Base-by-base conservation (phyloP, 2,329 filamentous ascomycete species). In the Epicoccum nigrum region DNA sequence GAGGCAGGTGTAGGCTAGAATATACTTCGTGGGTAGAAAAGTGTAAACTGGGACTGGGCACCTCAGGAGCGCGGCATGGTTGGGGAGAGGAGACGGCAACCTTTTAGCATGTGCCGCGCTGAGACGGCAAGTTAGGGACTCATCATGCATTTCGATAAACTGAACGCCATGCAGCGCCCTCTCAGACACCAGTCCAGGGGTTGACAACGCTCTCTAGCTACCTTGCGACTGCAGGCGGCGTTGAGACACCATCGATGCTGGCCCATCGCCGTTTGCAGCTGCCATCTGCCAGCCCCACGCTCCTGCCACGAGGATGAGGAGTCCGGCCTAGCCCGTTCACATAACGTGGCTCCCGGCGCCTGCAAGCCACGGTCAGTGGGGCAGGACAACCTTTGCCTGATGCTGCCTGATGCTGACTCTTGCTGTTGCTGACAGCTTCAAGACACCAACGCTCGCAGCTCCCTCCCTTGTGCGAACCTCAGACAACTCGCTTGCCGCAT, bases 71-170 rank as follows among this genome's bases (percentile, higher is more conserved):
- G 20, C 23, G 21, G 13, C 33, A n/a, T 25, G 8, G 21, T 12
- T 12, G 30, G 19, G 37, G 37, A 32, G 15, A n/a, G 38, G 42
- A n/a, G n/a, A n/a, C n/a, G n/a, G n/a, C n/a, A n/a, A 19, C 43
- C 50, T 56, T 59, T 59, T 55, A 51, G 43, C 46, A 42, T 34
- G 51, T 46, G 35, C 28, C 37, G 37, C 40, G 15, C 51, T 59
- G 56, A 58, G 56, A 62, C 58, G 43, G 35, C 56, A 53, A 55
- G 50, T 38, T 45, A 52, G 55, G 50, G 54, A 58, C 48, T 34
- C 45, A 33, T 16, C 33, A 47, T 55, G 48, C 54, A 58, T 47
- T 37, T 51, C 54, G 47, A 57, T 52, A 55, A 38, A 51, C 50
- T 49, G 45, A 55, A 52, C 58, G 32, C 43, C 45, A 56, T 61